Conservation (phyloP, 257 asterid genomes). For the Scutellaria galericulata region DNA sequence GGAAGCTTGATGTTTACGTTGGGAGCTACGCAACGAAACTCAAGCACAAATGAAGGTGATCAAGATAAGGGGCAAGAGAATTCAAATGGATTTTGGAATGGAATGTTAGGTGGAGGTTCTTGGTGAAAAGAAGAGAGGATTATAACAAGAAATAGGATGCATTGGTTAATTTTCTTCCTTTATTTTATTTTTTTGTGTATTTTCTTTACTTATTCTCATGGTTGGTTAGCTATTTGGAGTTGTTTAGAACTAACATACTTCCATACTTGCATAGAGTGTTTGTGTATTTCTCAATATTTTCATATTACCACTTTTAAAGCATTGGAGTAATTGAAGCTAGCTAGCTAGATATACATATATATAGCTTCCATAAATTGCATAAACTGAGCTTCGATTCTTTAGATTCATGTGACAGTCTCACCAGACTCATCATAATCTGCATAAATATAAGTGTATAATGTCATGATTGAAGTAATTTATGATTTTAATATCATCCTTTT, state of each 20-base stretch:
- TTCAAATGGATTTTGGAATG: slow-evolving; percentile 73
- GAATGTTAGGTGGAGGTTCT: slow-evolving; percentile 67
- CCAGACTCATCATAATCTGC: too few relatives aligned
- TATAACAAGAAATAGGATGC: slow-evolving; percentile 26
- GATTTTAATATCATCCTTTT: too few relatives aligned
- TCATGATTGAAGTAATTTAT: too few relatives aligned
- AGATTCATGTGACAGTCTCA: too few relatives aligned
- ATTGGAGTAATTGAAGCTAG: slow-evolving; percentile 11
- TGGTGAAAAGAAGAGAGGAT: slow-evolving; percentile 41
- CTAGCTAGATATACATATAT: slow-evolving; percentile 18
- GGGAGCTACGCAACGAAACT: slow-evolving; percentile 48
- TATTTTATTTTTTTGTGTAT: not conserved
- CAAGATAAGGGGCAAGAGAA: slow-evolving; percentile 55
- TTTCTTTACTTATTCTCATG: slow-evolving; percentile 28
- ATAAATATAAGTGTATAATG: too few relatives aligned
- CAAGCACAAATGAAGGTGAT: slow-evolving; percentile 44
- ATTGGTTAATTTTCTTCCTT: not conserved
- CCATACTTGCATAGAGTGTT: slow-evolving; percentile 31
- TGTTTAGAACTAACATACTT: slow-evolving; percentile 47
- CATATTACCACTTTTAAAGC: not conserved
- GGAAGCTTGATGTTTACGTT: slow-evolving; percentile 60
- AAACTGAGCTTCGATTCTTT: slow-evolving; percentile 31
- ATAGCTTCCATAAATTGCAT: slow-evolving; percentile 27
- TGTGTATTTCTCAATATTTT: slow-evolving; percentile 13
- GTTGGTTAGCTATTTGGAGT: slow-evolving; percentile 45